Evolutionary conservation across 805 yeast species (phyloP).

Genomic region (Lachancea nothofagi): DNA sequence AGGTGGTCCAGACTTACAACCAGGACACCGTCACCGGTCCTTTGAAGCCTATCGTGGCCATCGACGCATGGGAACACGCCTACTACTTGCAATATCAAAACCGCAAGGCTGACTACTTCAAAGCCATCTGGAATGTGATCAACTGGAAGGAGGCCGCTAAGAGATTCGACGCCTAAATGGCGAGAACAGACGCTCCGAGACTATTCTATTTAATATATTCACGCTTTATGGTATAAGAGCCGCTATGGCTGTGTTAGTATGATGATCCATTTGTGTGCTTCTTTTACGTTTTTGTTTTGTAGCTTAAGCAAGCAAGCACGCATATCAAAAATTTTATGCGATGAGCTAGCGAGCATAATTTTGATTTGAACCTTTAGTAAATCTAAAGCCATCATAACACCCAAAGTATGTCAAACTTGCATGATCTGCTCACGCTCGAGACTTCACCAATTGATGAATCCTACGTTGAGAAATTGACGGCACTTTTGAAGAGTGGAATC

Average conservation of each 20-base stretch:
- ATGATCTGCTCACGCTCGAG: conserved; percentile 51
- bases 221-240: no score
- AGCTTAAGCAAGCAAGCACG: not conserved
- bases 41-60: conserved; percentile 72
- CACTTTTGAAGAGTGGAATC: conserved; percentile 54
- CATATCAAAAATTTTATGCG: conserved; percentile 3
- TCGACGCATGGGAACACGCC: conserved; percentile 97
- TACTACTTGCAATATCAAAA: conserved; percentile 90
- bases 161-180: conserved; percentile 44
- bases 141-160: conserved; percentile 88
- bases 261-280: not conserved
- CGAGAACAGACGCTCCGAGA: no score
- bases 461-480: conserved; percentile 42
- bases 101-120: conserved; percentile 86
- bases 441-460: conserved; percentile 46
- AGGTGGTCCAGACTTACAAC: conserved; percentile 74
- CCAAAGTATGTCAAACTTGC: conserved; percentile 61
- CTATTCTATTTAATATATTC: no score
- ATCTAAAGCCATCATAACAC: not conserved
- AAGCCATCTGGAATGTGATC: conserved; percentile 89
- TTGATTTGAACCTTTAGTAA: not conserved
- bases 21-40: conserved; percentile 79
- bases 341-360: not conserved
- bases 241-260: conserved; percentile 3
- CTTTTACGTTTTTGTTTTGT: not conserved